Base-by-base conservation (phyloP, 1,139 yeast species). In the Pichia norvegensis region DNA sequence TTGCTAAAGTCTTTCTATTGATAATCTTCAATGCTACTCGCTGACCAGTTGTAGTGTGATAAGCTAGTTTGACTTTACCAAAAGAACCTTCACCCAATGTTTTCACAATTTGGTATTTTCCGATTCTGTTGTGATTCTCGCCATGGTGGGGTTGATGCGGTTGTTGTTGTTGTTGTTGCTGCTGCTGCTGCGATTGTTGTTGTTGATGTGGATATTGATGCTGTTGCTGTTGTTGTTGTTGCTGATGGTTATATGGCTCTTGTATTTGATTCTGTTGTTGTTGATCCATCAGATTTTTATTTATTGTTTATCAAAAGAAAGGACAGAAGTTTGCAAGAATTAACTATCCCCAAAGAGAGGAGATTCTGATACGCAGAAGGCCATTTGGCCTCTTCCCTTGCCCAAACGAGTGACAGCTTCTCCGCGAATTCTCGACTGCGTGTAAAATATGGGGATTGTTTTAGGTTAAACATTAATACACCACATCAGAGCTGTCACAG, bases 41-140 rank as follows among this genome's bases (percentile, higher is more conserved):
- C 60, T 92, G 96, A 33, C 95, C 95, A 1, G 97, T 92, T 14
- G 85, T 83, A 57, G 85, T 71, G 64, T 92, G 97, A 62, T 87
- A 90, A 1, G 98, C 98, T 59, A 92, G 72, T 63, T 92, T 92
- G 56, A 92, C 98, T 63, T 92, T 92, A 58, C 98, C 98, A 62
- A 92, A 92, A 1, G 97, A 90, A 22, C 98, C 98, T 64, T 92
- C 97, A 29, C 98, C 98, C 25, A 92, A 72, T 3, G 97, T 90
- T 64, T 90, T 87, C 58, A 92, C 85, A 49, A 94, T 84, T 63
- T 90, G 97, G 67, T 94, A 94, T 58, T 94, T 81, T 17, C 97
- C 98, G 50, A 90, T 86, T 46, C 88, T 62, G 57, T 55, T 59
- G 19, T 45, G 48, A 8, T 29, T 17, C 14, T 37, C 43, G 14